Evolutionary conservation across 2,329 filamentous ascomycete species (phyloP).

Genomic region (Colletotrichum sp.): DNA sequence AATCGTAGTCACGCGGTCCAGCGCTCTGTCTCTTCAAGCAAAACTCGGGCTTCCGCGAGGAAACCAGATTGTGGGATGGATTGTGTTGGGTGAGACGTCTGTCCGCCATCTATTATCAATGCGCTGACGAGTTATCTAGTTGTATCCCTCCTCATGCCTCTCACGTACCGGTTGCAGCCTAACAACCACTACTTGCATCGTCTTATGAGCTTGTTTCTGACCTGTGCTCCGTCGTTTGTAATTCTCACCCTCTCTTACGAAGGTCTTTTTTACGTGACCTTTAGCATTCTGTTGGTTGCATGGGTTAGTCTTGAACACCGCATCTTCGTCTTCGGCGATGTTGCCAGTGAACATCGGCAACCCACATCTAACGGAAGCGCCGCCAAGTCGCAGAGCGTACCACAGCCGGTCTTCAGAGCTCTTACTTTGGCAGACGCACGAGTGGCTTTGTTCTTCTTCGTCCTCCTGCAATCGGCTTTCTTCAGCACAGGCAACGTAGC

Average conservation of each 20-base stretch:
- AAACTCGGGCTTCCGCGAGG: conserved; percentile 85
- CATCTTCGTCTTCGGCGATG: conserved; percentile 40
- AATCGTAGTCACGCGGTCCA: conserved; percentile 86
- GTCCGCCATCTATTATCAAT: background rate
- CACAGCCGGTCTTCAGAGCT: conserved; percentile 55
- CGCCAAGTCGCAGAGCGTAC: background rate
- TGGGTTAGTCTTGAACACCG: conserved; percentile 94
- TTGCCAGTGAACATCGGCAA: background rate
- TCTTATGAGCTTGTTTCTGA: conserved; percentile 86
- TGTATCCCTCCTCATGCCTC: conserved; percentile 77
- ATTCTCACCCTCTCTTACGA: conserved; percentile 98
- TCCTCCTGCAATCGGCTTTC: conserved; percentile 92
- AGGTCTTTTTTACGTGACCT: conserved; percentile 92
- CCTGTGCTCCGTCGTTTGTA: conserved; percentile 92
- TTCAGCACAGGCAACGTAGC: conserved; percentile 97
- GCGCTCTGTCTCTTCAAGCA: conserved; percentile 82
- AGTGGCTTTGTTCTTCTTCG: conserved; percentile 93
- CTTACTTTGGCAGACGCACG: conserved; percentile 84
- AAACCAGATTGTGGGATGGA: conserved; percentile 87
- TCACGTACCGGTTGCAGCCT: conserved; percentile 80
- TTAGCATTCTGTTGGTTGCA: conserved; percentile 79
- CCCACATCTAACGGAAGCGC: background rate
- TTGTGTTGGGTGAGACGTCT: conserved; percentile 67
- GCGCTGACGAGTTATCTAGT: conserved; percentile 48
- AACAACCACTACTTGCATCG: conserved; percentile 91